These are phyloP conservation scores for Penicillium sp. DNA, from an alignment of 2,329 filamentous ascomycete species.

Conservation along the genomic window DNA sequence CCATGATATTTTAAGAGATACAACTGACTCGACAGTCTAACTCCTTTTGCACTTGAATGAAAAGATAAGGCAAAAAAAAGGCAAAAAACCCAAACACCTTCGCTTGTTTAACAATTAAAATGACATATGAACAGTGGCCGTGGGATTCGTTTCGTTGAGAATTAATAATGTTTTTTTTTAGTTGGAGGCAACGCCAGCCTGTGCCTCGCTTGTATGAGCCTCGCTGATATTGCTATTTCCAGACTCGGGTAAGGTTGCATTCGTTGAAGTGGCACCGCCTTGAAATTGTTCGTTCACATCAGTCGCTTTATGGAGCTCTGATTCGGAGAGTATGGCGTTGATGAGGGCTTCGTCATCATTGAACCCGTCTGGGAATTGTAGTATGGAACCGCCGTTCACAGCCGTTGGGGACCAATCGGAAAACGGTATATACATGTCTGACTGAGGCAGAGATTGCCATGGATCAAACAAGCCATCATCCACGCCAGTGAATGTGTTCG, in stretches of 20 bases:
- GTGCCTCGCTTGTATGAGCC: neutral
- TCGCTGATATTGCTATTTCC: neutral
- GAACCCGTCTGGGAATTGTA: slow-evolving; percentile 12
- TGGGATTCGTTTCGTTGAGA: neutral
- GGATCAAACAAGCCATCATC: slow-evolving; percentile 11
- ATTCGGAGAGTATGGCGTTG: slow-evolving; percentile 33
- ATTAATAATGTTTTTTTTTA: neutral
- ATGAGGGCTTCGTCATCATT: slow-evolving; percentile 30
- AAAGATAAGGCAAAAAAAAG: neutral
- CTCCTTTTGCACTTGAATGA: neutral
- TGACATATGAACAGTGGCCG: neutral
- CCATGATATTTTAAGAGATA: neutral
- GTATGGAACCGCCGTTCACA: slow-evolving; percentile 10
- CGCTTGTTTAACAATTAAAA: slow-evolving; percentile 7
- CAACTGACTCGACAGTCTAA: neutral
- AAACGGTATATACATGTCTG: slow-evolving; percentile 12
- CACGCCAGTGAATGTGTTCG: slow-evolving; percentile 3
- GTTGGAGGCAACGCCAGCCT: slow-evolving; percentile 5
- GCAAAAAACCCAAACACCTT: slow-evolving; percentile 3
- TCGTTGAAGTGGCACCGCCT: neutral
- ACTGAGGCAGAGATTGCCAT: slow-evolving; percentile 10
- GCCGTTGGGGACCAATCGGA: slow-evolving; percentile 18
- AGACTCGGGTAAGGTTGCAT: neutral
- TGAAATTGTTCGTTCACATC: neutral
- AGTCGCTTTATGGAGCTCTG: slow-evolving; percentile 24